Evolutionary conservation across 192 early-diverging fungal genomes (phyloP), one percentile per base, ranked within the genome.

Genomic region (Rhizophagus clarus): DNA sequence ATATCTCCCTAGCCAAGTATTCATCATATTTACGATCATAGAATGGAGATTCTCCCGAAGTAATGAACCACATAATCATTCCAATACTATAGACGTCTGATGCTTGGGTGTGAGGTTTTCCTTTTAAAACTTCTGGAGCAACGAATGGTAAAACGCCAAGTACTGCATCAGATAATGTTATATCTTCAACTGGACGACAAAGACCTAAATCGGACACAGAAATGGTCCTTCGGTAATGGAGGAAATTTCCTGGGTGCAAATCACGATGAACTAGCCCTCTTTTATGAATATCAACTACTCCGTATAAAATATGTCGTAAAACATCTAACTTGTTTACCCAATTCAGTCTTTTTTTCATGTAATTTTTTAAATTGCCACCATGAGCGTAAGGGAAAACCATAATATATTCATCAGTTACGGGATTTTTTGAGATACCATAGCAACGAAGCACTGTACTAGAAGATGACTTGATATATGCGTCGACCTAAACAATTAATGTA

Each of bases 321-420:
- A 63, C 26, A 63, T 63, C 62, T 8, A 63, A 63, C 26, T 63
- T 63, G 62, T 63, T 63, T 63, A 63, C 24, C 62, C 15, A 24
- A 24, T 63, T 63, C 15, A 63, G 2, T 2, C 62, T 2, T 28
- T 69, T 72, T 29, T 76, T 64, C 45, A 85, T 81, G 73, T 83
- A 85, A 63, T 83, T 81, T 17, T 81, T 81, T 15, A 85, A 45
- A 71, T 80, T 82, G 15, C 82, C 81, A 70, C 72, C 51, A 14
- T 80, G 74, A 29, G 84, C 84, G 22, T 72, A 85, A 64, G 82
- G 80, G 1, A 85, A 63, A 8, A 85, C 84, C 81, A 85, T 81
- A 56, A 80, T 81, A 74, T 83, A 85, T 51, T 85, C 81, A 5
- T 82, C 78, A 32, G 63, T 79, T 62, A 32, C 8, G 20, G 70